A percentile compares a stretch with the other conserved stretches of the same genome.
Conservation (phyloP, 2,329 filamentous ascomycete species). For the Periconia sp. region DNA sequence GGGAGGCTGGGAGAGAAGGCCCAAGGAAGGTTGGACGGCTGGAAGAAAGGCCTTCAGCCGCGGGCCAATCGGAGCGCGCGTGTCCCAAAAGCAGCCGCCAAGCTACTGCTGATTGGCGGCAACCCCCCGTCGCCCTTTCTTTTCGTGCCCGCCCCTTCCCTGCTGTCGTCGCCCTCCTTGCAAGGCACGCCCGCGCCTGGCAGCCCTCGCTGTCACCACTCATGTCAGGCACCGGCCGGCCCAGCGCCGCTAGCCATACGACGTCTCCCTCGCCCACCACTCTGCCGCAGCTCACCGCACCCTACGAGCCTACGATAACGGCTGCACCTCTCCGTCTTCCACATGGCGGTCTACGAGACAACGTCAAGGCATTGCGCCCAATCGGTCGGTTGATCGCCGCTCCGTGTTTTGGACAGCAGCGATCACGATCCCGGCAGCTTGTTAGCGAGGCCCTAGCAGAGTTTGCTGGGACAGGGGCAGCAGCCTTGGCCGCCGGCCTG, state of each 20-base stretch:
- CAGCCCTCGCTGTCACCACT: slow-evolving; percentile 15
- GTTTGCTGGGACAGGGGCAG: slow-evolving; percentile 33
- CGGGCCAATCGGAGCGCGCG: slow-evolving; percentile 33
- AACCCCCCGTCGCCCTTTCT: slow-evolving; percentile 21
- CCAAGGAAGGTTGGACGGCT: too few relatives aligned
- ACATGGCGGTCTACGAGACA: slow-evolving; percentile 3
- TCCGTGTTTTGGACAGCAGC: slow-evolving; percentile 9
- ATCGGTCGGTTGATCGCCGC: slow-evolving; percentile 4
- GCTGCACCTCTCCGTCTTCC: slow-evolving; percentile 7
- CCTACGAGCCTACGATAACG: slow-evolving; percentile 10
- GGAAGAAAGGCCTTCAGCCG: slow-evolving; percentile 22
- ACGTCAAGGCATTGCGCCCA: not conserved
- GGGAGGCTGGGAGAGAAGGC: slow-evolving; percentile 19
- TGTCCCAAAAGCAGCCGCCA: slow-evolving; percentile 28
- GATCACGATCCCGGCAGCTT: slow-evolving; percentile 23
- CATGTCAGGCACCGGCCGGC: slow-evolving; percentile 33
- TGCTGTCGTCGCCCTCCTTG: slow-evolving; percentile 10
- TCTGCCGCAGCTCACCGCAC: slow-evolving; percentile 10
- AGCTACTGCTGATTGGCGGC: slow-evolving; percentile 34
- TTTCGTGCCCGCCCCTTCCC: slow-evolving; percentile 2
- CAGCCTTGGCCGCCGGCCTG: too few relatives aligned
- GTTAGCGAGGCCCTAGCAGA: slow-evolving; percentile 30
- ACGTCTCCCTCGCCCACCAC: slow-evolving; percentile 13
- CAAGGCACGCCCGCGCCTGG: slow-evolving; percentile 1
- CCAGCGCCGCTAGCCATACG: slow-evolving; percentile 22